phyloP scores from a whole-genome alignment of 2,329 filamentous ascomycete species.

The Alternaria ethzedia region DNA sequence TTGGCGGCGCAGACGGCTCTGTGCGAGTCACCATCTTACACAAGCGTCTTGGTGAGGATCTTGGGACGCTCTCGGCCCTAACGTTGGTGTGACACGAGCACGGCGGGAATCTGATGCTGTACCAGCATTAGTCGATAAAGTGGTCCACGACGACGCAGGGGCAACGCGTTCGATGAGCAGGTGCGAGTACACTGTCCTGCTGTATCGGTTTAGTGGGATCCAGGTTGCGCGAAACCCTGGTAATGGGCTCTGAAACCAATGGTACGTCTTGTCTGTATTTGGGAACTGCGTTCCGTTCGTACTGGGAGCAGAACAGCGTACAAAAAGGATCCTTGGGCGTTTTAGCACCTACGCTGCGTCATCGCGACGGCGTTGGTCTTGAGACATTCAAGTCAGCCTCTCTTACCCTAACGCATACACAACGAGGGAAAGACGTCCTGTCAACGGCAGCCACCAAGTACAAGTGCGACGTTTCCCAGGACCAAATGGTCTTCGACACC shows the following conservation, averaged over 20 bases:
- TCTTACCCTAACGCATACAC: not conserved
- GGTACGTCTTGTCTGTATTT: not conserved
- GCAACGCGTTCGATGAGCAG: not conserved
- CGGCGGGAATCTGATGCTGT: constrained; percentile 3
- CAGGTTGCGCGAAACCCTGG: not conserved
- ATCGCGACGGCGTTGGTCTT: not conserved
- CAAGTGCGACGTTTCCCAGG: constrained; percentile 10
- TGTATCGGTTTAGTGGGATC: not conserved
- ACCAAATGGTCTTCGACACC: not conserved
- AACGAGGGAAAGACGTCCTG: not conserved
- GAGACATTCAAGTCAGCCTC: not conserved
- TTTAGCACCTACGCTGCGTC: not conserved
- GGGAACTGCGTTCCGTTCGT: not conserved
- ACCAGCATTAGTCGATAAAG: not conserved
- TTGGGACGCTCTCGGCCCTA: not conserved
- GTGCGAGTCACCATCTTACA: constrained; percentile 10
- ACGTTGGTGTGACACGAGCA: constrained; percentile 1
- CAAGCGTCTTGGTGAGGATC: not conserved
- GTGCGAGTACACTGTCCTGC: not conserved
- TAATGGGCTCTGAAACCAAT: not conserved
- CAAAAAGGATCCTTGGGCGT: not conserved
- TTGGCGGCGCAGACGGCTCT: constrained; percentile 5
- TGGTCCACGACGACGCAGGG: not conserved
- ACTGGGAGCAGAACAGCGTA: not conserved
- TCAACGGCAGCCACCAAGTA: constrained; percentile 6